Base-by-base conservation (phyloP, 2,329 filamentous ascomycete genomes). In the Helminthosporium solani region DNA sequence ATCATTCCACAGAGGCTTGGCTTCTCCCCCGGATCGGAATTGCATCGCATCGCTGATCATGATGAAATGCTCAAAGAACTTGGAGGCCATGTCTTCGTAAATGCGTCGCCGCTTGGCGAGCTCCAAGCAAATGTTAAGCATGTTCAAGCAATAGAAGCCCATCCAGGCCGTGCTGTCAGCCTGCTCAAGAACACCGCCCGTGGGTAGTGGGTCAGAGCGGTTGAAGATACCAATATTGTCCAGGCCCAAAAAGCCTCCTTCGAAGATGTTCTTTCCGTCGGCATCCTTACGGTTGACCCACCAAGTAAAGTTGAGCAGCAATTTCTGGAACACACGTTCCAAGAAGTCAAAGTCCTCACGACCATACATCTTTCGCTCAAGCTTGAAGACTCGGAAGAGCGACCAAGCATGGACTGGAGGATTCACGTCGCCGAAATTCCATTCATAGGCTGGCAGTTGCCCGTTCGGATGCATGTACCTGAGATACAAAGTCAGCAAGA, bases 181-280 rank as follows among this genome's bases (percentile, higher is more conserved):
- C 74, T 97, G 92, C 71, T 97, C 92, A 7, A 97, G 81, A 2
- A 90, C 86, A 72, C 94, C 92, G 25, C 92, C 92, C 0, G 94
- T 97, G 0, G 92, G 92, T 31, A 97, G 75, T 20, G 94, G 91
- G 69, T 97, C 92, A 0, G 92, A 97, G 36, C 92, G 87, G 72
- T 97, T 97, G 81, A 97, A 97, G 28, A 97, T 75, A 43, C 94
- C 94, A 69, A 97, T 97, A 68, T 97, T 97, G 80, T 97, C 92
- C 42, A 97, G 77, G 36, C 92, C 92, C 7, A 97, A 77, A 78
- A 97, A 97, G 34, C 92, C 92, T 57, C 92, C 94, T 66, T 97
- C 94, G 58, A 97, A 97, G 21, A 97, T 87, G 63, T 97, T 96
- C 75, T 97, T 97, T 61, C 90, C 92, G 8, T 96, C 89, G 9